phyloP scores from a whole-genome alignment of 78 protist genomes.

The Dictyostelium citrinum region DNA sequence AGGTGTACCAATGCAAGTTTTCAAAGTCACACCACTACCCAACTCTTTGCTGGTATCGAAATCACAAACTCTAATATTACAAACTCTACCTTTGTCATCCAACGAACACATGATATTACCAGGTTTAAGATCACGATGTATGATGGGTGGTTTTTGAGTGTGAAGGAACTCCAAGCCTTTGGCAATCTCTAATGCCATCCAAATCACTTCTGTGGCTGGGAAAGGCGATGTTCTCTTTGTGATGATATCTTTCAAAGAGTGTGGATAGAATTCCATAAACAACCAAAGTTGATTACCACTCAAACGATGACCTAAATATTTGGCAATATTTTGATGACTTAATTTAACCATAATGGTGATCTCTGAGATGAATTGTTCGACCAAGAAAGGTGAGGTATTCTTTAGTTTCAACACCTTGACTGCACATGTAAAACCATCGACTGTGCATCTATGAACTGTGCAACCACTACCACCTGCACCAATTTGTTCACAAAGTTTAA shows the following conservation, averaged over 20 bases:
- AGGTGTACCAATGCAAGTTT: slow-evolving; percentile 75
- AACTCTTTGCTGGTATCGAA: slow-evolving; percentile 57
- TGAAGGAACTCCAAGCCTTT: slow-evolving; percentile 73
- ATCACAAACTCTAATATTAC: slow-evolving; percentile 44
- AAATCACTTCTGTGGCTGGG: slow-evolving; percentile 44
- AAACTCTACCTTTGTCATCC: slow-evolving; percentile 48
- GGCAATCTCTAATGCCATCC: slow-evolving; percentile 64
- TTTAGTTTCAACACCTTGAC: slow-evolving; percentile 55
- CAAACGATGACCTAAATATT: slow-evolving; percentile 70
- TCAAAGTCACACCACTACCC: slow-evolving; percentile 15
- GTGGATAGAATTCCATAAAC: slow-evolving; percentile 77
- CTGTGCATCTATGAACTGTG: slow-evolving; percentile 62
- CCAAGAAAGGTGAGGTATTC: slow-evolving; percentile 6
- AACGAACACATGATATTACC: slow-evolving; percentile 71
- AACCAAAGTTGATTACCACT: slow-evolving; percentile 35
- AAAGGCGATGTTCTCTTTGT: slow-evolving; percentile 50
- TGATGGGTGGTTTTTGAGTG: slow-evolving; percentile 60
- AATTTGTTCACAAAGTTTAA: slow-evolving; percentile 55
- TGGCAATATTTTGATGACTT: slow-evolving; percentile 55
- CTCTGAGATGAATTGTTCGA: slow-evolving; percentile 53
- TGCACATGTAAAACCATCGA: slow-evolving; percentile 80
- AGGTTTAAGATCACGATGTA: slow-evolving; percentile 71
- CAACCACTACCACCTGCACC: slow-evolving; percentile 80
- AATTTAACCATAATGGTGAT: slow-evolving; percentile 61
- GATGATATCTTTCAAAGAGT: slow-evolving; percentile 50